phyloP scores from a whole-genome alignment of 164 flowering plant species.

The Sextonia rubra region DNA sequence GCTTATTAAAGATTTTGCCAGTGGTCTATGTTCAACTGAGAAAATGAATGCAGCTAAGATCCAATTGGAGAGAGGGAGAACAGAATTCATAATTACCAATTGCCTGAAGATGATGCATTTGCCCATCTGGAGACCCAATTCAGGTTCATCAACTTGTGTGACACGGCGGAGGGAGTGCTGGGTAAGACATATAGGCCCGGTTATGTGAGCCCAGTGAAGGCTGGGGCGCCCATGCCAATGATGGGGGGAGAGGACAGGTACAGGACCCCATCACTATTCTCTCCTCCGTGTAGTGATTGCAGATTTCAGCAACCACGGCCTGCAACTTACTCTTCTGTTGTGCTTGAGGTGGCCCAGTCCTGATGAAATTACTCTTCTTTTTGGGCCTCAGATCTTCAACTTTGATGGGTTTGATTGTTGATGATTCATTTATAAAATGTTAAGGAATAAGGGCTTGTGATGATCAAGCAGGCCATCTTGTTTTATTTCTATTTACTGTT shows the following conservation, averaged over 20 bases:
- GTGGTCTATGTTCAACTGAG: no score
- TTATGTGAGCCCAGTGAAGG: constrained; percentile 57
- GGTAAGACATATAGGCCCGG: constrained; percentile 67
- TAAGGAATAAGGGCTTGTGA: no score
- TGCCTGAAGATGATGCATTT: constrained; percentile 47
- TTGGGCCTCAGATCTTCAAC: background rate
- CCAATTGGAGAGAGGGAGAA: constrained; percentile 40
- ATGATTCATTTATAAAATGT: no score
- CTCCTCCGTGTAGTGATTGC: constrained; percentile 49
- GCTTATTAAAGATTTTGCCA: no score
- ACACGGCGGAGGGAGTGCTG: constrained; percentile 51
- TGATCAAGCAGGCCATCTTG: no score
- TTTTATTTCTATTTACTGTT: no score
- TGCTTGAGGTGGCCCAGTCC: background rate
- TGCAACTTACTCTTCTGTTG: background rate
- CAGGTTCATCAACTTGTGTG: constrained; percentile 39
- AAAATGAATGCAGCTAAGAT: no score
- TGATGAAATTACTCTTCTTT: background rate
- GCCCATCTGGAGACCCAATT: constrained; percentile 42
- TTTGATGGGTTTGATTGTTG: no score
- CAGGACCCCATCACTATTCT: constrained; percentile 44
- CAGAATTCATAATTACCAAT: constrained; percentile 52
- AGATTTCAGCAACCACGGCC: constrained; percentile 26
- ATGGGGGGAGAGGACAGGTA: constrained; percentile 80
- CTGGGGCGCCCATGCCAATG: constrained; percentile 68